Evolutionary conservation across 2,329 filamentous ascomycete genomes (phyloP), one percentile per base, ranked within the genome.

Genomic region (Myrmaecium sp.): DNA sequence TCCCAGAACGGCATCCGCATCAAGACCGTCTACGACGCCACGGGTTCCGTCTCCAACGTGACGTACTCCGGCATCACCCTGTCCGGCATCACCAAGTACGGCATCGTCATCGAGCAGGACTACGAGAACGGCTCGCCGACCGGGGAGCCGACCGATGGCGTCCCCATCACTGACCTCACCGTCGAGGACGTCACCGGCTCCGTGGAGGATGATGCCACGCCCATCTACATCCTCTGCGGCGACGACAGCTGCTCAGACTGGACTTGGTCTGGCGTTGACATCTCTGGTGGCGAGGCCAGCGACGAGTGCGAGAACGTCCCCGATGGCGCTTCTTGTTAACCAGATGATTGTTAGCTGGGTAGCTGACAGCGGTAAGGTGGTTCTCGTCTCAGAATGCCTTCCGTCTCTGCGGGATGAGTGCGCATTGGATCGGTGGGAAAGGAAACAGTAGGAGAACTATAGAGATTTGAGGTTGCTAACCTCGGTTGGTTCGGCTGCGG

Each of bases 161-260:
- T 64, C 8, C 51, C 51, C 3, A 59, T 66, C 33, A 58, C 54
- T 3, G 47, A 40, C n/a, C 40, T 65, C 9, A 49, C 42, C 1
- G 25, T 64, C 5, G 30, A 39, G 20, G 46, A 49, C 23, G 47
- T 65, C 26, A 56, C 48, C 4, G 62, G 62, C 12, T 34, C 37
- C 7, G 41, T 51, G 14, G 13, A 29, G 4, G 35, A 36, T 20
- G 43, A 38, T 17, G 54, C 46, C 2, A 46, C 43, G 3, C 28
- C 61, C 13, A 44, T 67, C 31, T 65, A 64, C 39, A 62, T 71
- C 30, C 57, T 69, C 9, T 71, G 67, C 37, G 66, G 59, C n/a
- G 49, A 42, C 21, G 62, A 58, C 17, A 53, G 53, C 33, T 67
- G 63, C 49, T 55, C 52, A 4, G 51, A 58, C 46, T 73, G 66